Percentiles rank a stretch among this genome's conserved stretches.
Evolutionary conservation across 2,329 filamentous ascomycete genomes (phyloP).

Genomic region (Sporothrix brasiliensis): DNA sequence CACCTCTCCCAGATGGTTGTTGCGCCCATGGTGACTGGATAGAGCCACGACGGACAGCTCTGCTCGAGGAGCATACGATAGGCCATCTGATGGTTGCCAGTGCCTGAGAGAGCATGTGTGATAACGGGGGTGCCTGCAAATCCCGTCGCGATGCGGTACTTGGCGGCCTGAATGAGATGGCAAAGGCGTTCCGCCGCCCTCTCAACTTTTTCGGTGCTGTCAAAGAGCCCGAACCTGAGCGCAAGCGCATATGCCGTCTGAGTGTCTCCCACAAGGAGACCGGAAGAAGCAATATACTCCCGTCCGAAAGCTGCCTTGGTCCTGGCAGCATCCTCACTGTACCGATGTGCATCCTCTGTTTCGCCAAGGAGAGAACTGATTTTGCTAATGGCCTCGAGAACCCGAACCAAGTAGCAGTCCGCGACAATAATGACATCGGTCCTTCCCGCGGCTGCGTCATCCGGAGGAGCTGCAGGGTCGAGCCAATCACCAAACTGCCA

Average conservation of each 20-base stretch:
- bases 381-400: background rate
- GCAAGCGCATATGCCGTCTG: slow-evolving; percentile 1
- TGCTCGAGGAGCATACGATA: slow-evolving; percentile 45
- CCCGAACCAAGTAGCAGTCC: slow-evolving; percentile 36
- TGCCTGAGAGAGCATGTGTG: slow-evolving; percentile 31
- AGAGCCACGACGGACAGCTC: slow-evolving; percentile 44
- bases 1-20: slow-evolving; percentile 50
- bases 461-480: slow-evolving; percentile 50
- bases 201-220: background rate
- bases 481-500: slow-evolving; percentile 22
- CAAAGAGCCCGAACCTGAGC: background rate
- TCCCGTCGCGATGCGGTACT: slow-evolving; percentile 36
- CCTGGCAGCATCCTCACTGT: background rate
- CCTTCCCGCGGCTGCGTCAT: slow-evolving; percentile 46
- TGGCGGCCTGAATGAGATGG: background rate
- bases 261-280: background rate
- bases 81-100: slow-evolving; percentile 35
- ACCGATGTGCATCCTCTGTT: background rate
- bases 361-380: background rate
- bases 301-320: background rate
- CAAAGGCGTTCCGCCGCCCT: background rate
- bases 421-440: slow-evolving; percentile 44
- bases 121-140: slow-evolving; percentile 39
- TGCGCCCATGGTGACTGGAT: slow-evolving; percentile 46
- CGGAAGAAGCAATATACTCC: background rate